phyloP scores from a whole-genome alignment of 306 rosid species.

The Carpinus viminea region DNA sequence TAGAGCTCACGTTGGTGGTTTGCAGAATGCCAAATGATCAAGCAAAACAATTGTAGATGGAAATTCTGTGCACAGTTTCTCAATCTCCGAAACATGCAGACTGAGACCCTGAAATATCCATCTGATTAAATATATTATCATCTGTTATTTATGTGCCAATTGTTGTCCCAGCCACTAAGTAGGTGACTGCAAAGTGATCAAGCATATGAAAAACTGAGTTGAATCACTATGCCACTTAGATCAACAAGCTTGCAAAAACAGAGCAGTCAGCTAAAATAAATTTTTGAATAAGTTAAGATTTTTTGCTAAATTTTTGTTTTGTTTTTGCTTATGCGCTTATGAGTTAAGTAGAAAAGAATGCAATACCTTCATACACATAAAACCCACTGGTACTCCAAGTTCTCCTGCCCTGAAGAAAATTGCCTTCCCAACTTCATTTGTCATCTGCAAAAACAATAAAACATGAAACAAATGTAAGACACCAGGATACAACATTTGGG shows the following conservation, averaged over 20 bases:
- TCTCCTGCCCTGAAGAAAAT: slow-evolving; percentile 78
- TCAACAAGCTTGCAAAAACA: not conserved
- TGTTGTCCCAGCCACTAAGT: not conserved
- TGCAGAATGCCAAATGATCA: slow-evolving; percentile 87
- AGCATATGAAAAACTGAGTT: not conserved
- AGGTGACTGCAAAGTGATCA: not conserved
- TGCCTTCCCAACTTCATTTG: slow-evolving; percentile 77
- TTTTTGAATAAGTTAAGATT: not conserved
- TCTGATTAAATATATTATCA: slow-evolving; percentile 9
- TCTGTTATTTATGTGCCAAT: not conserved
- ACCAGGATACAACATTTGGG: not conserved
- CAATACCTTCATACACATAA: slow-evolving; percentile 86
- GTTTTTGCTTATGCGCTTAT: not conserved
- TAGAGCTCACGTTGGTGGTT: slow-evolving; percentile 72
- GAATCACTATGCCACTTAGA: not conserved
- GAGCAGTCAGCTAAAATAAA: not conserved
- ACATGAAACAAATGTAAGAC: not conserved
- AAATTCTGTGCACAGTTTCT: slow-evolving; percentile 74
- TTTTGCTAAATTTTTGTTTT: not conserved
- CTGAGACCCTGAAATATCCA: slow-evolving; percentile 61
- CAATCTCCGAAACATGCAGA: slow-evolving; percentile 79
- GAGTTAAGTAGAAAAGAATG: not conserved
- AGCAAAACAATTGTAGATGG: slow-evolving; percentile 78
- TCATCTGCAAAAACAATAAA: slow-evolving; percentile 58
- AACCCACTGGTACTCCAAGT: slow-evolving; percentile 77